Percentiles rank a stretch among this genome's conserved stretches.
Evolutionary conservation across 352 stramenopile genomes (phyloP).

Genomic region (Phytophthora pistaciae): DNA sequence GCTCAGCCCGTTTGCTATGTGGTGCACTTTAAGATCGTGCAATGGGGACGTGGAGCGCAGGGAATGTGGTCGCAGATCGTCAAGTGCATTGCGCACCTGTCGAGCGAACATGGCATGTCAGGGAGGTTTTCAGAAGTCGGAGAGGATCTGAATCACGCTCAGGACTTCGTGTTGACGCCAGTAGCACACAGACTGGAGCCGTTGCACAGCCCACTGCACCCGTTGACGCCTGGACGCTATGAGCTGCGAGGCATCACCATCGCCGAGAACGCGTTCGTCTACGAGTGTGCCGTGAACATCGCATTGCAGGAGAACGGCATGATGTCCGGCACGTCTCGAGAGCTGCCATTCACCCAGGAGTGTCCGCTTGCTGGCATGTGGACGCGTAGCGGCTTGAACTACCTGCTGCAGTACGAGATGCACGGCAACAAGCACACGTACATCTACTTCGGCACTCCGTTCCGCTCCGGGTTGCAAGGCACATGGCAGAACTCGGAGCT

Average conservation of each 20-base stretch:
- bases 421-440: constrained; percentile 61
- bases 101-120: constrained; percentile 16
- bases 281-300: constrained; percentile 57
- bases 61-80: constrained; percentile 40
- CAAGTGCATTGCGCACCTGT: constrained; percentile 43
- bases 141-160: constrained; percentile 33
- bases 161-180: constrained; percentile 39
- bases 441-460: constrained; percentile 55
- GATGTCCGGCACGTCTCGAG: constrained; percentile 53
- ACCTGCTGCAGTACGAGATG: constrained; percentile 65
- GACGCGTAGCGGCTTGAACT: constrained; percentile 49
- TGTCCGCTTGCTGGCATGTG: constrained; percentile 59
- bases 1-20: constrained; percentile 32
- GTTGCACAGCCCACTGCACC: constrained; percentile 40
- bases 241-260: constrained; percentile 65
- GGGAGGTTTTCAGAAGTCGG: constrained; percentile 41
- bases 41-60: constrained; percentile 39
- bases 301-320: constrained; percentile 50
- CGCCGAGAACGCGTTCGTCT: constrained; percentile 63
- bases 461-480: constrained; percentile 47
- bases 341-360: constrained; percentile 62
- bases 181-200: constrained; percentile 32
- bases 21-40: constrained; percentile 60
- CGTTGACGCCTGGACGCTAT: constrained; percentile 63
- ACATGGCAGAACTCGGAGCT: constrained; percentile 65